Base-by-base conservation (phyloP, 2,329 filamentous ascomycete species). In the Gaeumannomyces tritici region DNA sequence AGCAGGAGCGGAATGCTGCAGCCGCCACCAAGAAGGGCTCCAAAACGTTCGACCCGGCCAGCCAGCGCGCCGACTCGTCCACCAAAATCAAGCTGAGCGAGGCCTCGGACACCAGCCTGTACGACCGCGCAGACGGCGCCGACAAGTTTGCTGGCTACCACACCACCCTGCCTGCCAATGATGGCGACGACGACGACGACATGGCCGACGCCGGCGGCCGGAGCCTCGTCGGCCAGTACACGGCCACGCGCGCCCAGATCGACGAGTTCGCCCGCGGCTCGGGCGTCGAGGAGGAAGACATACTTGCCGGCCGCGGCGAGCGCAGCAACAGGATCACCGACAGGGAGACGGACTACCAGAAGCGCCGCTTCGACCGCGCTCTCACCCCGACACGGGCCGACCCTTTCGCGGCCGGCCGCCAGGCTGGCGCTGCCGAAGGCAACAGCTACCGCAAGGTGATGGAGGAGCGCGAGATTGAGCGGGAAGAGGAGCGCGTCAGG, bases 341-440 rank as follows among this genome's bases (percentile, higher is more conserved):
- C 72, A 89, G 95, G 70, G 93, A 98, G 79, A 96, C 92, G 66
- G 93, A 98, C 72, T 99, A 99, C 73, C 96, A 99, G 77, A 96
- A 96, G 77, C 90, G 93, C 67, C 87, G 93, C 64, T 96, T 96
- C 74, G 88, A 96, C 73, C 91, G 95, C 65, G 87, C 85, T 61
- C 81, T 98, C 66, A 95, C 91, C 27, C 92, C 93, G 5, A 92
- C 90, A 11, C 87, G 91, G 70, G 90, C 88, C 65, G 92, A 96
- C 72, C 88, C 91, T 0, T 96, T 96, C 71, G 89, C 90, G 29
- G 85, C 88, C 66, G 90, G 93, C 71, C 80, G 85, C 65, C 84
- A 90, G 72, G 85, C 83, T 59, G 87, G 86, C 63, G 83, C 83
- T 28, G 79, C 83, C 31, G 88, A 92, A 67, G 91, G 90, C 24